Evolutionary conservation across 306 rosid species (phyloP).

Genomic region (Dalbergia cochinchinensis): DNA sequence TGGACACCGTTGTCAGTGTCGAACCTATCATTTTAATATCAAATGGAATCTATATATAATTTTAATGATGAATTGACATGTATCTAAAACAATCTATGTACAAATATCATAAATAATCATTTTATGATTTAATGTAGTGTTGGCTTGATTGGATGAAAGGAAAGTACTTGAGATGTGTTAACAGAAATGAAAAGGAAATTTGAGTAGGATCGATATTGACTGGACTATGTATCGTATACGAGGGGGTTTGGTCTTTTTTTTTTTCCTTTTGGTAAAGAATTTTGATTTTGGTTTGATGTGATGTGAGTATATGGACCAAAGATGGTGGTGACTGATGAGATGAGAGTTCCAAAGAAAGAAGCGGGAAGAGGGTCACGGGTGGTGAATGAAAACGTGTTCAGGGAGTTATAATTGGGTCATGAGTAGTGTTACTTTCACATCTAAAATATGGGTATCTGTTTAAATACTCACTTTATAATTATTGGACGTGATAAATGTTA

Average conservation of each 20-base stretch:
- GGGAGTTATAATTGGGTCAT: constrained; percentile 33
- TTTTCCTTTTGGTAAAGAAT: too few relatives aligned
- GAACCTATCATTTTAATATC: too few relatives aligned
- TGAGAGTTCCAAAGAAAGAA: constrained; percentile 41
- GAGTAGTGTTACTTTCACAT: too few relatives aligned
- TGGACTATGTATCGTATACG: constrained; percentile 25
- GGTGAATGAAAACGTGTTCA: constrained; percentile 30
- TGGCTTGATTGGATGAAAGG: constrained; percentile 30
- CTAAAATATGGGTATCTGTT: too few relatives aligned
- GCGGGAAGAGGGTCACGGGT: constrained; percentile 38
- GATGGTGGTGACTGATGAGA: constrained; percentile 5
- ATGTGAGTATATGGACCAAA: constrained; percentile 19
- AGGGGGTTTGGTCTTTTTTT: constrained; percentile 4
- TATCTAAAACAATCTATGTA: too few relatives aligned
- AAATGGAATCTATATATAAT: too few relatives aligned
- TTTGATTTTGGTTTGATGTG: background rate
- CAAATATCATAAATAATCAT: too few relatives aligned
- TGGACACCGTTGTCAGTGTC: too few relatives aligned
- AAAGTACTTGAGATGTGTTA: constrained; percentile 9
- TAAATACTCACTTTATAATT: too few relatives aligned
- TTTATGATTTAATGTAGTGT: constrained; percentile 12
- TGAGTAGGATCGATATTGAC: constrained; percentile 31
- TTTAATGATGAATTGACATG: too few relatives aligned
- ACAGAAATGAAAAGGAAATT: constrained; percentile 17
- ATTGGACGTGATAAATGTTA: too few relatives aligned